Base-by-base conservation (phyloP, 2,329 filamentous ascomycete genomes). In the Alternaria gansuensis region DNA sequence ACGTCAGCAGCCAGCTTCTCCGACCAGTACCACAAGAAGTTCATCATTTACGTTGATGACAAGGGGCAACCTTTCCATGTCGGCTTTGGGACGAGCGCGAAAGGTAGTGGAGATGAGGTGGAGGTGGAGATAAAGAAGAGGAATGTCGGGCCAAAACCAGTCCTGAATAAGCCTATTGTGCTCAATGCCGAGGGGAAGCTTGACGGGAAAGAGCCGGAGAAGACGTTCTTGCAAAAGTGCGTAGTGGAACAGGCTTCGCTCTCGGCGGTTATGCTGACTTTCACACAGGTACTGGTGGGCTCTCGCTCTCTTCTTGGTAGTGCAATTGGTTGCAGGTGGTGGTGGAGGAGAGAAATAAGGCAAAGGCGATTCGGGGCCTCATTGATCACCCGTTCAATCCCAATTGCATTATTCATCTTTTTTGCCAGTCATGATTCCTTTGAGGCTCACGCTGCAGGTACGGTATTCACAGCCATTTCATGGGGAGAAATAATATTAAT, bases 101-200 rank as follows among this genome's bases (percentile, higher is more conserved):
- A 69, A 46, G 70, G 57, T 5, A 54, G 41, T 14, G 76, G 75
- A 26, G 73, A 79, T 31, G 76, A 77, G 17, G 63, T 82, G n/a
- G 74, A 74, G 14, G 76, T 82, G 11, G 78, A 80, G 57, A 73
- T 83, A 9, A 72, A 79, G 49, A 74, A 69, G 66, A 75, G 75
- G 46, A 67, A 61, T 44, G 63, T 64, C 21, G 81, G 80, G 2
- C 78, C 80, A 0, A 75, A 77, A 62, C 79, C 81, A 9, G 69
- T 75, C 5, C 63, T 83, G 68, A 83, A 86, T 59, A 85, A 82
- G 45, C 84, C 85, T 0, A 82, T 85, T 50, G 77, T 84, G 52
- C 77, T 85, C 62, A 86, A 85, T 66, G 82, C 84, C 28, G 80
- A 82, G 46, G 87, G 87, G 0, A 81, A 79, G 63, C 79, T 87